Conservation (phyloP, 148 eudicot genomes). For the Euryodendron excelsum region DNA sequence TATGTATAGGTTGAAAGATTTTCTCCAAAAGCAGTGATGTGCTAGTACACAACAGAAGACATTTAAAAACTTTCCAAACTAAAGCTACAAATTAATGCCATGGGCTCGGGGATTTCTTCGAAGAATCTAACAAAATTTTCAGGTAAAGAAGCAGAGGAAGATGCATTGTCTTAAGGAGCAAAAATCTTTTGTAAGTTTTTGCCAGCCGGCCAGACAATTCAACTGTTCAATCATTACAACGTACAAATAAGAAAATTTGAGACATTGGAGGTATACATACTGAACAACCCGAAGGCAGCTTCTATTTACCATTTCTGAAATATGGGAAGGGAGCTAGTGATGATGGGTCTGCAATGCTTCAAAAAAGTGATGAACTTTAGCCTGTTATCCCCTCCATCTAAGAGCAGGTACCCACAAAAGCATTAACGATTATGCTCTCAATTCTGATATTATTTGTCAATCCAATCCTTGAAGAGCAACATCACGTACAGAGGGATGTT, state of each 20-base stretch:
- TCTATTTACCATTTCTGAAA: background rate
- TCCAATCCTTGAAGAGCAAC: conserved; percentile 88
- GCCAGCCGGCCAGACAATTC: background rate
- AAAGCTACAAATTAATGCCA: no score
- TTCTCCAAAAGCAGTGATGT: no score
- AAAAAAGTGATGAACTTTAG: background rate
- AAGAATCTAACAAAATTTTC: no score
- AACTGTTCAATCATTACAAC: background rate
- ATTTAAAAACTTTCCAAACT: no score
- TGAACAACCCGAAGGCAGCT: background rate
- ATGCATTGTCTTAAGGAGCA: background rate
- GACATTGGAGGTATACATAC: background rate
- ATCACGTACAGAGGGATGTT: conserved; percentile 81
- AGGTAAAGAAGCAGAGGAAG: background rate
- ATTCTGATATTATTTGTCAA: conserved; percentile 39
- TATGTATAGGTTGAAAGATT: no score
- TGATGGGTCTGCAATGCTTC: background rate
- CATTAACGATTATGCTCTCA: background rate
- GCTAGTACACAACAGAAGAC: no score
- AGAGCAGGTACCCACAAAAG: background rate
- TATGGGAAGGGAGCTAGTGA: background rate
- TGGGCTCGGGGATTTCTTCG: no score
- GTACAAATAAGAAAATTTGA: background rate
- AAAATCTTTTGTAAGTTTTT: background rate
- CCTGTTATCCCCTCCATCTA: background rate